Conservation (phyloP, 257 asterid species). For the Rhazya stricta region DNA sequence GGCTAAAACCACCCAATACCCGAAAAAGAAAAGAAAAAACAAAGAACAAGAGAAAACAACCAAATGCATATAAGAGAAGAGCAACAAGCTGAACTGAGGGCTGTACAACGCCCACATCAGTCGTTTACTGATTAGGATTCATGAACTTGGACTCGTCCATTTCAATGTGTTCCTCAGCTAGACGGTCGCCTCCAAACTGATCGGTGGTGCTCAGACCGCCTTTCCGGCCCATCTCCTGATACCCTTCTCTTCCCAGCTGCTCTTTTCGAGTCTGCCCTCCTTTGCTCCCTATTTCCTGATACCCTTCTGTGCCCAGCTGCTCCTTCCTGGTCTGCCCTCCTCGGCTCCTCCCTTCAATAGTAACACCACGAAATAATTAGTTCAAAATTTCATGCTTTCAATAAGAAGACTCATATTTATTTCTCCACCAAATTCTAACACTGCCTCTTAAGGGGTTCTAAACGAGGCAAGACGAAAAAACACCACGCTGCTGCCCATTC, state of each 20-base stretch:
- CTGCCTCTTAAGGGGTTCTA: too few species aligned
- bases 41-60: not conserved
- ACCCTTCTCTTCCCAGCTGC: conserved; percentile 55
- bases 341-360: conserved; percentile 50
- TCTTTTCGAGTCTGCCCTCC: conserved; percentile 68
- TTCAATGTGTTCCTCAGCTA: conserved; percentile 33
- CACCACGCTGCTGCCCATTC: too few species aligned
- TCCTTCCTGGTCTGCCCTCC: conserved; percentile 65
- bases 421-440: too few species aligned
- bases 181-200: conserved; percentile 47
- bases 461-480: too few species aligned
- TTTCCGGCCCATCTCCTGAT: conserved; percentile 59
- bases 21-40: too few species aligned
- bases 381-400: too few species aligned
- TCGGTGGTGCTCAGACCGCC: conserved; percentile 51
- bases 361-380: not conserved
- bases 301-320: conserved; percentile 68
- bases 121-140: not conserved
- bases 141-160: conserved; percentile 46
- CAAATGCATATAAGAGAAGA: too few species aligned
- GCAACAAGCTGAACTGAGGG: too few species aligned
- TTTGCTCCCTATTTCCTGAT: conserved; percentile 57
- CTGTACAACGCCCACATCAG: too few species aligned
- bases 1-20: too few species aligned
- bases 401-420: not conserved